Base-by-base conservation (phyloP, 2,329 filamentous ascomycete genomes). In the Cladosporium sp. region DNA sequence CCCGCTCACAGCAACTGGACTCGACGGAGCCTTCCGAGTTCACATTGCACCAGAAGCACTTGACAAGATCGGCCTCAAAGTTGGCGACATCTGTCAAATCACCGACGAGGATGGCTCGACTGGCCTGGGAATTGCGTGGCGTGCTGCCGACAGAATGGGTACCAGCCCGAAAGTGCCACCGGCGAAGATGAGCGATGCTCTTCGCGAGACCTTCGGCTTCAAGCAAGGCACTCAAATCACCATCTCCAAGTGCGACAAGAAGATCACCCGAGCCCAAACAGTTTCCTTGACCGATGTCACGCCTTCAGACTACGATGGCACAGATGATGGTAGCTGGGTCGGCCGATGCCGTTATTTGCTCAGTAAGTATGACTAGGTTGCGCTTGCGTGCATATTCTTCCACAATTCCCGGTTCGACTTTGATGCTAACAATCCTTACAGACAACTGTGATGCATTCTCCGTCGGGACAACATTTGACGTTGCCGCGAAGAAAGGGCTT, bases 201-300 rank as follows among this genome's bases (percentile, higher is more conserved):
- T 96, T 64, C 89, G 91, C 68, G 89, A 91, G 41, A 85, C 87
- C 7, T 90, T 90, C 70, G 87, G 87, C 0, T 85, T 96, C 71
- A 89, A 90, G 68, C 81, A 95, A 4, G 88, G 88, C 18, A 90
- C 93, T 59, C 85, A 87, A 60, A 81, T 96, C 58, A 83, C 84
- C 8, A 84, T 93, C 28, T 81, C 84, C 2, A 84, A 79, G 68
- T 82, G 85, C 11, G 82, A 83, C 8, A 79, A 78, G 2, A 71
- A 79, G 2, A 77, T 90, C 12, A 80, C 83, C 0, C 84, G 85
- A 26, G 86, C 88, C 6, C 81, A 84, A 4, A 81, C 83, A 32
- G 81, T 94, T 3, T 78, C 86, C 7, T 76, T 93, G 18, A 82
- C 84, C 69, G 89, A 92, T 70, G 80, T 86, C 10, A 85, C 84